phyloP scores from a whole-genome alignment of 306 rosid species.

The Oemleria cerasiformis region DNA sequence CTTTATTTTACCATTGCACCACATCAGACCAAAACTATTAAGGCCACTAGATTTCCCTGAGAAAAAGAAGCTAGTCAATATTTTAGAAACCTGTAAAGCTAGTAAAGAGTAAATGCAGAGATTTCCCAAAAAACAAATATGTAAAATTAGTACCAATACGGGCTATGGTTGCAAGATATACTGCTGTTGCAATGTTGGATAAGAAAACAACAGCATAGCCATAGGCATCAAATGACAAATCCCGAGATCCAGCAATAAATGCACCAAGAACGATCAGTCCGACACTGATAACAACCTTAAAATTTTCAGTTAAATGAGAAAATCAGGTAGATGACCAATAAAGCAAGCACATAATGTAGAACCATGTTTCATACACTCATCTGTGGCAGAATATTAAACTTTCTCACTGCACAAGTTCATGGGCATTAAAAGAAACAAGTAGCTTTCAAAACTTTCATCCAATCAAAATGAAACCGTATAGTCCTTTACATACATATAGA shows the following conservation, averaged over 20 bases:
- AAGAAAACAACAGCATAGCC: constrained; percentile 85
- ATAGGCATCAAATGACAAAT: constrained; percentile 81
- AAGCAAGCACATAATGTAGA: constrained; percentile 14
- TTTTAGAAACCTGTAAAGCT: constrained; percentile 25
- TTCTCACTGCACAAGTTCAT: neutral
- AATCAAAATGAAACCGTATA: neutral
- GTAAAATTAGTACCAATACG: constrained; percentile 65
- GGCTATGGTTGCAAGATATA: constrained; percentile 90
- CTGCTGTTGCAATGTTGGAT: constrained; percentile 83
- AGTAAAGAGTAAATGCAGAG: constrained; percentile 21
- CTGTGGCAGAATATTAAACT: neutral
- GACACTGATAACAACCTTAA: constrained; percentile 89
- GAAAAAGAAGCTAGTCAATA: constrained; percentile 25
- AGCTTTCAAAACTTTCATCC: neutral
- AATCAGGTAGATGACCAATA: constrained; percentile 48
- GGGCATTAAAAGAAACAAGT: neutral
- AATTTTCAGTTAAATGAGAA: constrained; percentile 65
- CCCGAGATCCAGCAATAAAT: constrained; percentile 89
- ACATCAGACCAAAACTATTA: constrained; percentile 98
- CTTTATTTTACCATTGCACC: constrained; percentile 82
- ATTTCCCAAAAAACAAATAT: constrained; percentile 16
- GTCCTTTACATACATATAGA: constrained; percentile 3
- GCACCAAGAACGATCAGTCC: constrained; percentile 91
- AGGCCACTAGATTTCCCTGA: constrained; percentile 96
- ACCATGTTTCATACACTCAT: neutral